phyloP scores from a whole-genome alignment of 2,329 filamentous ascomycete genomes.

The Colletotrichum nymphaeae region DNA sequence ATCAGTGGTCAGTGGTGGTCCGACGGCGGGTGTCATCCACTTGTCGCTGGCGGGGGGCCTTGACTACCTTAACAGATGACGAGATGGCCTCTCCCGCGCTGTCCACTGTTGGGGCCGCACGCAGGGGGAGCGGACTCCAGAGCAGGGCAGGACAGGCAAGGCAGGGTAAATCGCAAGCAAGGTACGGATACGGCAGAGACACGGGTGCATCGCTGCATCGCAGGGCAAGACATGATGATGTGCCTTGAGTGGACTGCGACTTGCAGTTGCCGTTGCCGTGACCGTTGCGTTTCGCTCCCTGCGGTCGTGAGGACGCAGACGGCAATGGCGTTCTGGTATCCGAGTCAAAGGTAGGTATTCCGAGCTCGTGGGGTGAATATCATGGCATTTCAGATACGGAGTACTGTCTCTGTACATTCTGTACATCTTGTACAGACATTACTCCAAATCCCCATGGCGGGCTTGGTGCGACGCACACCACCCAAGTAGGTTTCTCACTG shows the following conservation, averaged over 20 bases:
- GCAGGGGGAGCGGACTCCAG: constrained; percentile 1
- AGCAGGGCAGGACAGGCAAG: background rate
- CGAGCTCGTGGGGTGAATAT: too few relatives aligned
- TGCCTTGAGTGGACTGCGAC: background rate
- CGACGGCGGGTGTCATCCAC: constrained; percentile 10
- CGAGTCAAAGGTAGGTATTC: too few relatives aligned
- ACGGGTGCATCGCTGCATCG: background rate
- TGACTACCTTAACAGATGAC: constrained; percentile 25
- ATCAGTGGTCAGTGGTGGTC: background rate
- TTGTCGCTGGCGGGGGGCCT: background rate
- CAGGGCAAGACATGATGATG: background rate
- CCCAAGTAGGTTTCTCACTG: background rate
- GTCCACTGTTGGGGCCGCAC: constrained; percentile 12
- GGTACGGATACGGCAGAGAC: background rate
- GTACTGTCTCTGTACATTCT: too few relatives aligned
- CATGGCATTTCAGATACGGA: too few relatives aligned
- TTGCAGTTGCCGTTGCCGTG: background rate
- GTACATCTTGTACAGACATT: background rate
- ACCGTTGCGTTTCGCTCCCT: background rate
- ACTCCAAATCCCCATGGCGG: too few relatives aligned
- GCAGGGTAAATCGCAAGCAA: background rate
- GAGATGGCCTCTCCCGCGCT: constrained; percentile 19
- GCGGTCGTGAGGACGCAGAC: background rate
- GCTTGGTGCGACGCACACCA: too few relatives aligned
- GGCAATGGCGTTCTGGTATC: too few relatives aligned